These are phyloP conservation scores for Raphanus hybrid DNA, from an alignment of 441 rosid species.

Conservation along the genomic window DNA sequence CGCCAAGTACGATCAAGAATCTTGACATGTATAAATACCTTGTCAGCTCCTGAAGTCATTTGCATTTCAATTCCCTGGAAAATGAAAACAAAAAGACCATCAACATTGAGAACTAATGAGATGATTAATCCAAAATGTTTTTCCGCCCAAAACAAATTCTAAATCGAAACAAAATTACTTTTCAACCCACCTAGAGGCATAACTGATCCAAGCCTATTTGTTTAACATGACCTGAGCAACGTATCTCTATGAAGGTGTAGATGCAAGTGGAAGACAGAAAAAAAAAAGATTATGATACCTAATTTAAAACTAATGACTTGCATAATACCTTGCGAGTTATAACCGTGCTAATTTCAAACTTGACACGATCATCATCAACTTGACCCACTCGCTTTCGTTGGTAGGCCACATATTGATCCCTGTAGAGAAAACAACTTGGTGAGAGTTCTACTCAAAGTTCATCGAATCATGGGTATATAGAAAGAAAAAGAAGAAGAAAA, in stretches of 20 bases:
- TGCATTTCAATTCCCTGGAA: constrained; percentile 94
- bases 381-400: constrained; percentile 72
- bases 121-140: not conserved
- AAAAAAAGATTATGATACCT: not conserved
- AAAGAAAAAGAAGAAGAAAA: not conserved
- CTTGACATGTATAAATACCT: constrained; percentile 61
- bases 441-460: not conserved
- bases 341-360: constrained; percentile 89
- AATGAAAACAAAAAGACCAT: not conserved
- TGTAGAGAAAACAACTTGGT: constrained; percentile 32
- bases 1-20: constrained; percentile 13
- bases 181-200: not conserved
- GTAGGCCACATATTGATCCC: constrained; percentile 68
- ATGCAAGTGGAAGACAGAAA: not conserved
- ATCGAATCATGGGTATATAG: too few relatives aligned
- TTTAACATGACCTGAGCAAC: not conserved
- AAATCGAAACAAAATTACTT: not conserved
- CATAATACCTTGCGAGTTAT: constrained; percentile 76
- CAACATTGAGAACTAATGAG: not conserved
- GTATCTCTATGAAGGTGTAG: not conserved
- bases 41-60: constrained; percentile 74
- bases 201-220: not conserved
- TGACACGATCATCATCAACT: constrained; percentile 86
- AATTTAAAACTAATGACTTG: not conserved
- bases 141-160: not conserved